Evolutionary conservation across 2,329 filamentous ascomycete species (phyloP).

Genomic region (Rhytidhysteron rufulum): DNA sequence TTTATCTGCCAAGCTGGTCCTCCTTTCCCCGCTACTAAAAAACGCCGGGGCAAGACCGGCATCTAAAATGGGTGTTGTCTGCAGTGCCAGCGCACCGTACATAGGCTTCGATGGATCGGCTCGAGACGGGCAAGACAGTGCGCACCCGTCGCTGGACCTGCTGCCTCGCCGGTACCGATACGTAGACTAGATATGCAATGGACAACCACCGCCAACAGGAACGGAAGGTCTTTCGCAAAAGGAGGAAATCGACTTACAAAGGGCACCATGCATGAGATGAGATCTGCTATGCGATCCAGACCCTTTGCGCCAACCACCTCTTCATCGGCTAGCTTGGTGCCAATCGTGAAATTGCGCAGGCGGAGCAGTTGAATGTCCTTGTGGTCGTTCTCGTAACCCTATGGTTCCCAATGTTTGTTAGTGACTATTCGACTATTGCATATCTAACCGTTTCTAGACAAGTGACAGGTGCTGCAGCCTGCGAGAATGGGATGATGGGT

Average conservation of each 20-base stretch:
- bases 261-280: conserved; percentile 66
- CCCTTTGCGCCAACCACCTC: conserved; percentile 60
- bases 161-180: conserved; percentile 1
- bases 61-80: conserved; percentile 17
- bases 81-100: conserved; percentile 31
- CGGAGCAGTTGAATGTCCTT: conserved; percentile 76
- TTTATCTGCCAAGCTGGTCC: conserved; percentile 7
- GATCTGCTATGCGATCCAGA: conserved; percentile 60
- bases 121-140: conserved; percentile 11
- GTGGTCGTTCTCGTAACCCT: conserved; percentile 74
- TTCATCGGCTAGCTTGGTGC: conserved; percentile 60
- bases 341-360: conserved; percentile 73
- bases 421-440: too few species aligned
- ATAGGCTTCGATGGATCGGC: conserved; percentile 12
- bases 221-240: conserved; percentile 2
- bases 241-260: conserved; percentile 62
- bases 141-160: not conserved
- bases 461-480: too few species aligned
- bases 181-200: conserved; percentile 1
- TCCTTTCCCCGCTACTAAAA: conserved; percentile 9
- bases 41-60: conserved; percentile 18
- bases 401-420: conserved; percentile 7
- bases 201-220: too few species aligned
- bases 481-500: too few species aligned
- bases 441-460: too few species aligned